phyloP scores from a whole-genome alignment of 306 rosid species.

The Glycine latifolia region DNA sequence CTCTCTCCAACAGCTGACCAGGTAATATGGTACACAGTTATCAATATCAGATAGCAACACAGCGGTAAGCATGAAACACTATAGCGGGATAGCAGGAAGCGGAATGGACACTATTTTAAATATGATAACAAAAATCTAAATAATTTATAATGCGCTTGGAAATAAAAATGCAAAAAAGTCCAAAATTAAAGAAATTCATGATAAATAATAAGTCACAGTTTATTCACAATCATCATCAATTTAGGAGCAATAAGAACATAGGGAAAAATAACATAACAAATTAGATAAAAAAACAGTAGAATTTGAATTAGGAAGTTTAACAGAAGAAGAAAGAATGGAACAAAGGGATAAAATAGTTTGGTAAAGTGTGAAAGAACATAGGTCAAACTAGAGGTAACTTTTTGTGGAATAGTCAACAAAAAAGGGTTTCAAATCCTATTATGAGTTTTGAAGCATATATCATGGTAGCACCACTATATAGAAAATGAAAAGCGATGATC shows the following conservation, averaged over 20 bases:
- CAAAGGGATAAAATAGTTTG: background rate
- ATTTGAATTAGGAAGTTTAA: background rate
- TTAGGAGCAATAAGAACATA: background rate
- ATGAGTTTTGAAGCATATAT: background rate
- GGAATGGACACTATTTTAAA: background rate
- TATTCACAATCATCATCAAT: background rate
- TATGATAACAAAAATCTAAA: background rate
- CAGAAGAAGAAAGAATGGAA: background rate
- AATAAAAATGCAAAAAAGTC: background rate
- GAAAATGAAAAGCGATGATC: background rate
- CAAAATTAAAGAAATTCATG: background rate
- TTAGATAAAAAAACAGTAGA: background rate
- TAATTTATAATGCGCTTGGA: background rate
- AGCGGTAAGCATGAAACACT: background rate
- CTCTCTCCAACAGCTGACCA: slow-evolving; percentile 81
- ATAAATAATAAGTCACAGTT: background rate
- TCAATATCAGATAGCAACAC: background rate
- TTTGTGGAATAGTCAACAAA: background rate
- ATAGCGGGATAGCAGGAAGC: background rate
- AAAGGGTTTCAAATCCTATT: background rate
- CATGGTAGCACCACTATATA: background rate
- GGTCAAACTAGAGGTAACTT: background rate
- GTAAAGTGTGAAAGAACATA: background rate
- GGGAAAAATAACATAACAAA: background rate
- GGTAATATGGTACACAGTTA: slow-evolving; percentile 54